Evolutionary conservation across 768 basidiomycete genomes (phyloP), one percentile per base, ranked within the genome.

Genomic region (Tulasnella sp.): DNA sequence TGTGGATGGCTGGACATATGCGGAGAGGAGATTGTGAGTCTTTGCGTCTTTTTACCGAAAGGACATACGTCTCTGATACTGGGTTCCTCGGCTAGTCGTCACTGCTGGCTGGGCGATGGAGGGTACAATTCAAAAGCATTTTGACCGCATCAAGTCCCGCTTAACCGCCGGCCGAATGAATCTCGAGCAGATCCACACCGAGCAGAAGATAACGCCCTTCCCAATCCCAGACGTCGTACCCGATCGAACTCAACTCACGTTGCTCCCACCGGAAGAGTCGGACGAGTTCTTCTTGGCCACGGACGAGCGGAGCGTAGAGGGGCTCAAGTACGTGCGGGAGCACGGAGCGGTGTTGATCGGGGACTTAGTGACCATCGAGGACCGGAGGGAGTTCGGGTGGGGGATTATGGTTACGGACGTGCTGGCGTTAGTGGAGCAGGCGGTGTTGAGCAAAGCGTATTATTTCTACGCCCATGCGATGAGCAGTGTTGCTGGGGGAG

Each of bases 351-450:
- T 85, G 8, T 71, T 85, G 67, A 77, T 85, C 70, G 47, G 77
- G 17, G 83, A 85, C 72, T 76, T 84, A 5, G 75, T 84, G 59
- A 84, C 83, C 1, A 75, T 77, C 29, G 81, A 83, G 22, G 84
- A 84, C 71, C 72, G 77, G 29, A 19, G 72, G 39, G 70, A 76
- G 37, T 73, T 75, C 16, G 76, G 76, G 9, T 75, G 75, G 75
- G 62, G 52, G 29, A 66, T 76, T 36, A 70, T 77, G 69, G 64
- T 76, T 34, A 77, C 77, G 14, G 77, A 77, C 47, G 75, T 76
- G 11, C 35, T 77, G 42, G 76, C 74, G 9, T 64, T 77, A 29
- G 62, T 77, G n/a, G 77, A 77, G 70, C 77, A 77, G 74, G 73
- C 67, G 26, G 66, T 77, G 40, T n/a, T 77, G 52, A 70, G 75